These are phyloP conservation scores for Quercus robur DNA, from an alignment of 306 rosid species.

Conservation along the genomic window DNA sequence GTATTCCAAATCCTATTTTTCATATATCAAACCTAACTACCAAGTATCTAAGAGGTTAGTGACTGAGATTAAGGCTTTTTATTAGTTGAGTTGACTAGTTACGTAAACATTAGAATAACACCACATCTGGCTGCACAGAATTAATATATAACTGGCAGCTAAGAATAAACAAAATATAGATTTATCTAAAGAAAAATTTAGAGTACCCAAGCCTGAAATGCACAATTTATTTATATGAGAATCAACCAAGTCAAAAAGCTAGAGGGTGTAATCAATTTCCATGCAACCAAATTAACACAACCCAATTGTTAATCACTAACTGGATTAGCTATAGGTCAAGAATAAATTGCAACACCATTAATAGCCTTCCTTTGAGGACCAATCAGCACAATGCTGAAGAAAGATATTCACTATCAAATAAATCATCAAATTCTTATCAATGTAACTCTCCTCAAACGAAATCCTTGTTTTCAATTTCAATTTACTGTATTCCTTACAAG, in stretches of 20 bases:
- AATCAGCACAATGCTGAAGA: not conserved
- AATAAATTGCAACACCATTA: not conserved
- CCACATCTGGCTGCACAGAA: not conserved
- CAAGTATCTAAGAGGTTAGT: not conserved
- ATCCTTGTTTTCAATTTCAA: not conserved
- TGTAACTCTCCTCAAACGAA: not conserved
- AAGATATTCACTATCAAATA: not conserved
- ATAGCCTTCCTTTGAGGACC: not conserved
- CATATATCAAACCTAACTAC: not conserved
- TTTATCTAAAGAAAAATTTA: not conserved
- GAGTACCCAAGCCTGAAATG: not conserved
- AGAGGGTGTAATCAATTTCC: not conserved
- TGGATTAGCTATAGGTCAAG: not conserved
- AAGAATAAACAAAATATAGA: not conserved
- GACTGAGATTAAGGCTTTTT: not conserved
- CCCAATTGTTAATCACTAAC: not conserved
- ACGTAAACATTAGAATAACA: not conserved
- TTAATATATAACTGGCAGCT: not conserved
- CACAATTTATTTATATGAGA: not conserved
- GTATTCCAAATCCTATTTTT: not conserved
- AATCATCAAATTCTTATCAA: slow-evolving; percentile 3
- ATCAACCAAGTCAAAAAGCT: not conserved
- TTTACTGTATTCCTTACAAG: slow-evolving; percentile 6
- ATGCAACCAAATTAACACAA: not conserved
- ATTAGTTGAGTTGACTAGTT: not conserved